A percentile compares a stretch with the other conserved stretches of the same genome.
phyloP scores from a whole-genome alignment of 768 basidiomycete genomes.

The Sarcomyxa edulis region DNA sequence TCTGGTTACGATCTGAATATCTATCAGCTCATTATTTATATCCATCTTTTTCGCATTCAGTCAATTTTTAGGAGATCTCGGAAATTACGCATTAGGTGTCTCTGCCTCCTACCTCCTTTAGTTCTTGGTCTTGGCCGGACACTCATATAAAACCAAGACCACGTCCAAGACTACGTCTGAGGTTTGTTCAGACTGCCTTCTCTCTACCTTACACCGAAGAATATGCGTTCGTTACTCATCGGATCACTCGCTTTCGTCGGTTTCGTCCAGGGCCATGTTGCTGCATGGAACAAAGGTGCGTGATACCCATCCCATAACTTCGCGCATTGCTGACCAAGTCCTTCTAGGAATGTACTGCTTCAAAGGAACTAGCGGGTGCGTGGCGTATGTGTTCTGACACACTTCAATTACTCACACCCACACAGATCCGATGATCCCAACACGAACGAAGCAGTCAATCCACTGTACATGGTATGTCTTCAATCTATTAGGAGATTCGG shows the following conservation, averaged over 20 bases:
- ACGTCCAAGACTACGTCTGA: background rate
- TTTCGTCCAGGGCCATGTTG: too few relatives aligned
- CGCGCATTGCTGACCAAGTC: background rate
- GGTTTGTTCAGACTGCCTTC: too few relatives aligned
- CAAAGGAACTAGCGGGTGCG: background rate
- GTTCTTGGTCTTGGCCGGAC: background rate
- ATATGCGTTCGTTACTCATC: background rate
- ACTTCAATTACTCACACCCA: background rate
- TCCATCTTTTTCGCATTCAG: background rate
- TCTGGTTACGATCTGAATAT: too few relatives aligned
- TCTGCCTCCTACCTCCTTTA: background rate
- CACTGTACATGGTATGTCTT: background rate
- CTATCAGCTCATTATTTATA: background rate
- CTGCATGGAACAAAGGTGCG: background rate
- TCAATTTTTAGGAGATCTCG: background rate
- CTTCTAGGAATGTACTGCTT: background rate
- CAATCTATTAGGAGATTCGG: too few relatives aligned
- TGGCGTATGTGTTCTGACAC: background rate
- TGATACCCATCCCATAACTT: background rate
- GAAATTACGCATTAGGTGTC: background rate
- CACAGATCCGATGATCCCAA: slow-evolving; percentile 20
- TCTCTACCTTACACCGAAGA: background rate
- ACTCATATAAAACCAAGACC: background rate
- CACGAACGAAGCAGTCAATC: slow-evolving; percentile 18
- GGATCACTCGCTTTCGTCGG: background rate